Percentiles rank a stretch among this genome's conserved stretches.
These are phyloP conservation scores for Penicillium palitans DNA, from an alignment of 2,329 filamentous ascomycete species.

Conservation along the genomic window DNA sequence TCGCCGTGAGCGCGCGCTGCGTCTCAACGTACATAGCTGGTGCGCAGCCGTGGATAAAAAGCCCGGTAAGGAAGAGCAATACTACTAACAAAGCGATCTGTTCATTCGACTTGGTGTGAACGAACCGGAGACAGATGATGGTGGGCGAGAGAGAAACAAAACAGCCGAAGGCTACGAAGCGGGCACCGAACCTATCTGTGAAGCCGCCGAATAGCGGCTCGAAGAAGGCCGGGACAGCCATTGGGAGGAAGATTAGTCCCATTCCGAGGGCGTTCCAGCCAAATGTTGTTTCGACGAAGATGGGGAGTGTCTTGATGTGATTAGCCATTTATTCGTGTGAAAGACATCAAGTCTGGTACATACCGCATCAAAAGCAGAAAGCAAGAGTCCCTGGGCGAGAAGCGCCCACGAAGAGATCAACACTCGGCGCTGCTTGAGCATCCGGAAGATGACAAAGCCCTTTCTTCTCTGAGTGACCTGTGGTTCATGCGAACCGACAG, in stretches of 20 bases:
- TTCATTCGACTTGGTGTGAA: conserved; percentile 55
- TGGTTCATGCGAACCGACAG: not conserved
- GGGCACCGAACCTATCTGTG: conserved; percentile 60
- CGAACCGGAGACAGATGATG: conserved; percentile 65
- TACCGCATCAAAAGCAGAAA: conserved; percentile 54
- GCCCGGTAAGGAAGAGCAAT: conserved; percentile 62
- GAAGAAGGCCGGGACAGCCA: conserved; percentile 62
- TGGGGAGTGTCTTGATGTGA: conserved; percentile 43
- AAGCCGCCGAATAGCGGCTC: conserved; percentile 58
- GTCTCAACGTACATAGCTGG: conserved; percentile 73
- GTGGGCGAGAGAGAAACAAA: conserved; percentile 61
- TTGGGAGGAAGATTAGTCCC: conserved; percentile 58
- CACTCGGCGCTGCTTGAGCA: conserved; percentile 49
- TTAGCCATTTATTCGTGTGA: not conserved
- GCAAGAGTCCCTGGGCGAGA: conserved; percentile 50
- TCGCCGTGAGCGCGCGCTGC: conserved; percentile 50
- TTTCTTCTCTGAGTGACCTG: not conserved
- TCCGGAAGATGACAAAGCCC: conserved; percentile 21
- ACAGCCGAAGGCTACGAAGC: conserved; percentile 56
- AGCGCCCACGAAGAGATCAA: conserved; percentile 58
- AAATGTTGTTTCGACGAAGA: conserved; percentile 57
- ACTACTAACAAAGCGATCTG: conserved; percentile 67
- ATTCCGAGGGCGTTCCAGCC: conserved; percentile 58
- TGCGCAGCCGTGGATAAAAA: conserved; percentile 58
- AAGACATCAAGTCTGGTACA: conserved; percentile 14